These are phyloP conservation scores for Furcasterigmium furcatum DNA, from an alignment of 2,329 filamentous ascomycete genomes.

Conservation along the genomic window DNA sequence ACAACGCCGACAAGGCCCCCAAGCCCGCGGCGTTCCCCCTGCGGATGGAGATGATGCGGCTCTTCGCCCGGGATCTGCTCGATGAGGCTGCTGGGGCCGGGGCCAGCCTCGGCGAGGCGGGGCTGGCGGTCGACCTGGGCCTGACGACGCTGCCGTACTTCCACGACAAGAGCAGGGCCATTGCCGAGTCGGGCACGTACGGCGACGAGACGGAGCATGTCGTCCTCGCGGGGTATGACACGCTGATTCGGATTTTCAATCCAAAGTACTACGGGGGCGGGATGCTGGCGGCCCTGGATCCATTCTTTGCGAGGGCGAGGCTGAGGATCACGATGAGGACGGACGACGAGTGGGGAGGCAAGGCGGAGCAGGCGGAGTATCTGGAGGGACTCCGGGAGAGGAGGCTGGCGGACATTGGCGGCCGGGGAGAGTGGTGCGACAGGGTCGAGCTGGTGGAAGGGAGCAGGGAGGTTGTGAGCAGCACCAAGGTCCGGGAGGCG, in stretches of 20 bases:
- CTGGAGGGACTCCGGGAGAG: conserved; percentile 44
- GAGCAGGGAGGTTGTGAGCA: conserved; percentile 42
- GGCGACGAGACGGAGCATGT: conserved; percentile 45
- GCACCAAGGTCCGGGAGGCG: conserved; percentile 61
- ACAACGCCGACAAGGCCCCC: conserved; percentile 65
- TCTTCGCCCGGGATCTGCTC: conserved; percentile 58
- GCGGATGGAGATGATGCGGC: conserved; percentile 68
- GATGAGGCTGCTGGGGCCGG: background rate
- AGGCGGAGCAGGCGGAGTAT: conserved; percentile 51
- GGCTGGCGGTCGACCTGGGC: conserved; percentile 56
- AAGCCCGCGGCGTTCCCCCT: conserved; percentile 66
- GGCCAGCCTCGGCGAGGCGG: conserved; percentile 4
- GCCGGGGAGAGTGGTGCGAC: conserved; percentile 52
- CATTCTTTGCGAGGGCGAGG: conserved; percentile 60
- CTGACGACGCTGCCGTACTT: conserved; percentile 74
- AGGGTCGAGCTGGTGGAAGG: conserved; percentile 57
- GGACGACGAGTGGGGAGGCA: conserved; percentile 57
- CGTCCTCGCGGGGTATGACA: conserved; percentile 75
- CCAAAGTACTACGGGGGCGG: conserved; percentile 62
- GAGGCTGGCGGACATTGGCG: conserved; percentile 49
- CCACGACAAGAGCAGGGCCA: conserved; percentile 63
- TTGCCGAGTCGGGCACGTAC: conserved; percentile 45
- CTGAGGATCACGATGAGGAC: conserved; percentile 63
- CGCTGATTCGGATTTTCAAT: conserved; percentile 67
- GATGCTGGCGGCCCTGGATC: conserved; percentile 53